Conservation (phyloP, 352 stramenopile species). For the Phytophthora constricta region DNA sequence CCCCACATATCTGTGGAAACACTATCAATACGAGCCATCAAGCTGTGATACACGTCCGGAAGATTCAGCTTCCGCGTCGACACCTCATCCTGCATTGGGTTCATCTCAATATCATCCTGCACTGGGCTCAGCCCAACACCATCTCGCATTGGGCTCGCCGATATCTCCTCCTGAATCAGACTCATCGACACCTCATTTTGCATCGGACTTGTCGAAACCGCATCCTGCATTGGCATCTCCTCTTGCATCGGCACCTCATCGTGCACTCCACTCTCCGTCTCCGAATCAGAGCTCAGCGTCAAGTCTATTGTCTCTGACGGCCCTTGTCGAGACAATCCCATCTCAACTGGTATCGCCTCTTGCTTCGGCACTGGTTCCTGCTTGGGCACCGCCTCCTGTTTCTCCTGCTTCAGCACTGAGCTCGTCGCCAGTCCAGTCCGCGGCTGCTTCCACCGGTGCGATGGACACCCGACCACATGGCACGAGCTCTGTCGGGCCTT, state of each 20-base stretch:
- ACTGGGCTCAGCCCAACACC: not conserved
- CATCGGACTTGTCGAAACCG: no score
- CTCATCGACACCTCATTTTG: no score
- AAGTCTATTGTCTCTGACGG: not conserved
- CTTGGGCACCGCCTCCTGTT: constrained; percentile 1
- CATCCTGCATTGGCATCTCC: not conserved
- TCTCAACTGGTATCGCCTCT: not conserved
- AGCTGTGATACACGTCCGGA: constrained; percentile 62
- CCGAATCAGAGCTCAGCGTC: not conserved
- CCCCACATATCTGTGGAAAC: constrained; percentile 59
- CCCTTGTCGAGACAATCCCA: not conserved
- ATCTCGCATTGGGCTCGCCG: not conserved
- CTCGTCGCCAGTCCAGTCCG: constrained; percentile 1
- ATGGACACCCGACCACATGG: constrained; percentile 60
- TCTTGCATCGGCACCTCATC: not conserved
- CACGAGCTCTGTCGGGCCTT: constrained; percentile 46
- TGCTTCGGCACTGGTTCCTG: not conserved
- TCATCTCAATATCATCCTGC: not conserved
- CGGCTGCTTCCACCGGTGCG: constrained; percentile 38
- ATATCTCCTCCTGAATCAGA: no score
- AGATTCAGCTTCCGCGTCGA: constrained; percentile 41
- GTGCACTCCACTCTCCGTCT: not conserved
- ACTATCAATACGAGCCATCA: constrained; percentile 50
- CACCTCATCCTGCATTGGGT: not conserved
- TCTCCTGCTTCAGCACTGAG: not conserved